These are phyloP conservation scores for Graphilbum sp. DNA, from an alignment of 2,329 filamentous ascomycete genomes.

Conservation along the genomic window DNA sequence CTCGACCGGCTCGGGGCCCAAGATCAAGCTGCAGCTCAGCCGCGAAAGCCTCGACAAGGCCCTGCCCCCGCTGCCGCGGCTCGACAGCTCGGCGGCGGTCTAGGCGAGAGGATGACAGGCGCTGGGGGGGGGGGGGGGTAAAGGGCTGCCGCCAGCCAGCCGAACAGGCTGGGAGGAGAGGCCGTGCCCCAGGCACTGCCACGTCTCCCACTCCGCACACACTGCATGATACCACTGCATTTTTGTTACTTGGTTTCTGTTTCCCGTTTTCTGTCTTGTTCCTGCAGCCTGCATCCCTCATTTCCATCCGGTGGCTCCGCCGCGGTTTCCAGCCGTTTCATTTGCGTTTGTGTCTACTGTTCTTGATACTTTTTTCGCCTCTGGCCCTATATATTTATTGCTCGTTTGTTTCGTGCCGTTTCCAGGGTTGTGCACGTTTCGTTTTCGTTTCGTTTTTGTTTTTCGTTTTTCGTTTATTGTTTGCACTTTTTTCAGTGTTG, in stretches of 20 bases:
- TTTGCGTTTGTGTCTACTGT: too few relatives aligned
- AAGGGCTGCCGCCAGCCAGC: too few relatives aligned
- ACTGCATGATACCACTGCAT: too few relatives aligned
- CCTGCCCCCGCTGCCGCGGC: slow-evolving; percentile 36
- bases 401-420: neutral
- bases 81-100: slow-evolving; percentile 5
- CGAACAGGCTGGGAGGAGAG: too few relatives aligned
- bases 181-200: too few relatives aligned
- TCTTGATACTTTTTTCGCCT: neutral
- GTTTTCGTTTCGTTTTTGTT: neutral
- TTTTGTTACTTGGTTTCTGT: too few relatives aligned
- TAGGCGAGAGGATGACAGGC: too few relatives aligned
- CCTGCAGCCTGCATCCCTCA: too few relatives aligned
- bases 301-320: too few relatives aligned
- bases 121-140: neutral
- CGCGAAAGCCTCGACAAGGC: slow-evolving; percentile 44
- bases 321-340: too few relatives aligned
- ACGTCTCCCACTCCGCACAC: too few relatives aligned
- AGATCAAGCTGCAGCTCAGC: slow-evolving; percentile 25
- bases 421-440: neutral
- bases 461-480: slow-evolving; percentile 1
- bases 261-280: too few relatives aligned
- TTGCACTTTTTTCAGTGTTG: neutral
- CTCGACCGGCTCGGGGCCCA: slow-evolving; percentile 9
- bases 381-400: neutral